Evolutionary conservation across 148 eudicot species (phyloP).

Genomic region (Limonium bicolor): DNA sequence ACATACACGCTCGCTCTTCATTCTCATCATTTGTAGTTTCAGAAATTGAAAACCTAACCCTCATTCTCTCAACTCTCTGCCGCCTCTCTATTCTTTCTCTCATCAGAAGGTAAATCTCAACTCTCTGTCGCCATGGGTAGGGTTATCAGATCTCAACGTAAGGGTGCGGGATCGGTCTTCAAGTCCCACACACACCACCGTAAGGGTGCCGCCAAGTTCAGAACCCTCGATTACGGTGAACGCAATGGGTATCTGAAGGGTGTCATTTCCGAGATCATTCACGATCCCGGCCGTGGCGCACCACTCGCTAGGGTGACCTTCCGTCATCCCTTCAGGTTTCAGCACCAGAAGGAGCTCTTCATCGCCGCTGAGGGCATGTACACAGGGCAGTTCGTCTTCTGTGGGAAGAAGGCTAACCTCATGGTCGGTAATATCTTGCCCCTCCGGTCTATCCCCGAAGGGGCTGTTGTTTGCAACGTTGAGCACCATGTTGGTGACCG

Average conservation of each 20-base stretch:
- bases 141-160: constrained; percentile 9
- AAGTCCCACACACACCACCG: constrained; percentile 8
- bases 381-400: background rate
- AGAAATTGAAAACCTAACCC: too few species aligned
- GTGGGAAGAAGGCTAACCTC: constrained; percentile 11
- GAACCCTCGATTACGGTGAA: constrained; percentile 7
- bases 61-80: too few species aligned
- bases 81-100: too few species aligned
- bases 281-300: constrained; percentile 9
- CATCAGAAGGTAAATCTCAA: too few species aligned
- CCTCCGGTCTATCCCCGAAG: constrained; percentile 9
- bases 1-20: too few species aligned
- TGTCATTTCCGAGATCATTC: constrained; percentile 9
- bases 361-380: constrained; percentile 1
- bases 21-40: too few species aligned
- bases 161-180: constrained; percentile 14
- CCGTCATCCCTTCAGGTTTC: constrained; percentile 11
- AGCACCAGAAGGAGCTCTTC: constrained; percentile 17
- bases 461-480: constrained; percentile 9
- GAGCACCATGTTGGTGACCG: constrained; percentile 13
- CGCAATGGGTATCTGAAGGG: constrained; percentile 12
- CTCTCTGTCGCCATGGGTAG: constrained; percentile 13
- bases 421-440: constrained; percentile 14
- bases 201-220: constrained; percentile 5
- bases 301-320: constrained; percentile 9